Evolutionary conservation across 2,329 filamentous ascomycete genomes (phyloP).

Genomic region (Cytospora piceae): DNA sequence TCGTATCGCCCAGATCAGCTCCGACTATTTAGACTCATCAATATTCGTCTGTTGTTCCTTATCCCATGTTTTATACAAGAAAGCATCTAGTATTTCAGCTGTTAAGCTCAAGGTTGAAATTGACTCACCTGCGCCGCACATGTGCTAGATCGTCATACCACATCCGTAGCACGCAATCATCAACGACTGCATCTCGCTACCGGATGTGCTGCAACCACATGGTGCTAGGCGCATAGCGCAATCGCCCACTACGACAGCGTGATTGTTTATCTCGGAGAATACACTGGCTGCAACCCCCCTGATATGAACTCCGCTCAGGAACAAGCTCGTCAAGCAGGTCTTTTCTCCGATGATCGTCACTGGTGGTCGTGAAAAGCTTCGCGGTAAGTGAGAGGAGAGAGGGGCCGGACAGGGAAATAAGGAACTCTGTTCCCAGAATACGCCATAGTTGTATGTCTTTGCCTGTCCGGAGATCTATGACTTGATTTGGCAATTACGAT

Average conservation of each 20-base stretch:
- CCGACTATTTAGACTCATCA: not conserved
- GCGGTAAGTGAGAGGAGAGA: not conserved
- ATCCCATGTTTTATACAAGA: not conserved
- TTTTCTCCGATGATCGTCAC: not conserved
- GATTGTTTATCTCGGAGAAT: slow-evolving; percentile 7
- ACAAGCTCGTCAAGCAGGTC: not conserved
- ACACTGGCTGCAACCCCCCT: not conserved
- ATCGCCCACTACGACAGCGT: slow-evolving; percentile 23
- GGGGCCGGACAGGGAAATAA: not conserved
- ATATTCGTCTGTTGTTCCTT: not conserved
- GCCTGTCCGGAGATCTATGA: too few species aligned
- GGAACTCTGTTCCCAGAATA: too few species aligned
- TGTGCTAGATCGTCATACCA: slow-evolving; percentile 12
- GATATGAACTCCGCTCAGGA: not conserved
- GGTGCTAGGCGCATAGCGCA: slow-evolving; percentile 16
- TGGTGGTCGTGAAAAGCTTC: not conserved
- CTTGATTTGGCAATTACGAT: too few species aligned
- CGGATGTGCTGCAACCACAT: not conserved
- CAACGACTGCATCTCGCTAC: slow-evolving; percentile 3
- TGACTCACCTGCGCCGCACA: not conserved
- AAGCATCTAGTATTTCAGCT: not conserved
- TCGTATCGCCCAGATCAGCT: too few species aligned
- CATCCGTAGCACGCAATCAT: slow-evolving; percentile 10
- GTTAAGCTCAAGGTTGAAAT: not conserved
- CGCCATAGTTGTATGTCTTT: too few species aligned